Evolutionary conservation across 1,139 yeast species (phyloP).

Genomic region (Sugiyamaella pinicola): DNA sequence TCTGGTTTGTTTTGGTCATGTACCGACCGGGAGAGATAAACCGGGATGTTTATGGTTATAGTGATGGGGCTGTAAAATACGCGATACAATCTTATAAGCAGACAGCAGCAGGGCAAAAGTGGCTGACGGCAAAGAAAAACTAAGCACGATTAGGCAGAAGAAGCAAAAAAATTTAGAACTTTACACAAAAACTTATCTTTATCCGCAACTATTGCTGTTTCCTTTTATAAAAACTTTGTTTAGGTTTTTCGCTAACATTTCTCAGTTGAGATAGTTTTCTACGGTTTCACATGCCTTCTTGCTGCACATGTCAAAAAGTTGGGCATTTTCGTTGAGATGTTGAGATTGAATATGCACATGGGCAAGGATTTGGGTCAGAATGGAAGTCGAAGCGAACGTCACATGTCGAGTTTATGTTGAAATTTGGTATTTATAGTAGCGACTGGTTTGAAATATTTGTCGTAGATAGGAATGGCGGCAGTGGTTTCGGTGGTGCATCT

Average conservation of each 20-base stretch:
- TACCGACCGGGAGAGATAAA: neutral
- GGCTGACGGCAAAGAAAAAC: neutral
- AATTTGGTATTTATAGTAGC: neutral
- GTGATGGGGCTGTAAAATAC: conserved; percentile 6
- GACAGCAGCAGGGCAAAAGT: too few relatives aligned
- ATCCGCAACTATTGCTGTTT: neutral
- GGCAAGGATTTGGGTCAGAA: conserved; percentile 7
- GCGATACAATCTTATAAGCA: conserved; percentile 1
- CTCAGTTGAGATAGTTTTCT: conserved; percentile 7
- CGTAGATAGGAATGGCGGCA: neutral
- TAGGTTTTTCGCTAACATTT: neutral
- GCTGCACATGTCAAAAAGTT: conserved; percentile 15
- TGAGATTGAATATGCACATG: conserved; percentile 9
- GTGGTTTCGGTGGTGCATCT: neutral
- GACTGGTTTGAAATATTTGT: neutral
- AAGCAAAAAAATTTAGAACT: neutral
- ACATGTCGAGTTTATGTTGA: conserved; percentile 4
- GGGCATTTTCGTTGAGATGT: conserved; percentile 18
- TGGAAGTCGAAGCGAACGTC: conserved; percentile 9
- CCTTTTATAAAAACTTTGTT: neutral
- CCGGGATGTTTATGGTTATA: conserved; percentile 3
- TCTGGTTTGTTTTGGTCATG: conserved; percentile 1
- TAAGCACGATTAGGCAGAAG: too few relatives aligned
- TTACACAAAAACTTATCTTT: neutral
- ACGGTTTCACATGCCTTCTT: conserved; percentile 10